Conservation (phyloP, 257 asterid species). For the Plectranthus barbatus region DNA sequence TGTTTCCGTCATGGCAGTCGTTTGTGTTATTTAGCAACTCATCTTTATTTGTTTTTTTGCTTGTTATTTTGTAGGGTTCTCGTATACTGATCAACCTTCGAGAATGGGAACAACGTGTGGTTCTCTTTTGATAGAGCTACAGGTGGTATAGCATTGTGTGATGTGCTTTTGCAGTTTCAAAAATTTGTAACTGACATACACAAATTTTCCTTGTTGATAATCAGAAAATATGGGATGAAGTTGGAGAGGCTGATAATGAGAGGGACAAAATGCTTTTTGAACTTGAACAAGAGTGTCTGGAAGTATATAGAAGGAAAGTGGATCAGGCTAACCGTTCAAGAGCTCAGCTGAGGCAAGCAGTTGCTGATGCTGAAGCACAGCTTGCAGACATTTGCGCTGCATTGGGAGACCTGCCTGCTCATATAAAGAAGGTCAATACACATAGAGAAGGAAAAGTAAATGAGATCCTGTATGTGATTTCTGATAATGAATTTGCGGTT, state of each 20-base stretch:
- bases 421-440: slow-evolving; percentile 39
- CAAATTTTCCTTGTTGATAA: slow-evolving; percentile 11
- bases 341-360: slow-evolving; percentile 70
- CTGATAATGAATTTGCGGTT: slow-evolving; percentile 10
- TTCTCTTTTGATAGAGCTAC: slow-evolving; percentile 68
- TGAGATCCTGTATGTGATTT: background rate
- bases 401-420: slow-evolving; percentile 55
- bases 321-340: slow-evolving; percentile 59
- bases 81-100: slow-evolving; percentile 16
- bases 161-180: background rate
- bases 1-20: background rate
- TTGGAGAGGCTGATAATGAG: slow-evolving; percentile 67
- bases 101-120: slow-evolving; percentile 65
- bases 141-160: slow-evolving; percentile 36
- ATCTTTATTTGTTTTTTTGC: too few species aligned
- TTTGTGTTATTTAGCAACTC: background rate
- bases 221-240: slow-evolving; percentile 89
- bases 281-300: slow-evolving; percentile 82
- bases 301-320: slow-evolving; percentile 73
- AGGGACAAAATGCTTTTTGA: slow-evolving; percentile 76
- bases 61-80: slow-evolving; percentile 12
- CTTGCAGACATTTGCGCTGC: slow-evolving; percentile 55
- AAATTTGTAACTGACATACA: background rate
- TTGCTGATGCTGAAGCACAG: slow-evolving; percentile 74
- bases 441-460: background rate